A percentile compares a stretch with the other conserved stretches of the same genome.
Conservation (phyloP, 768 basidiomycete species). For the Tulasnella sp. region DNA sequence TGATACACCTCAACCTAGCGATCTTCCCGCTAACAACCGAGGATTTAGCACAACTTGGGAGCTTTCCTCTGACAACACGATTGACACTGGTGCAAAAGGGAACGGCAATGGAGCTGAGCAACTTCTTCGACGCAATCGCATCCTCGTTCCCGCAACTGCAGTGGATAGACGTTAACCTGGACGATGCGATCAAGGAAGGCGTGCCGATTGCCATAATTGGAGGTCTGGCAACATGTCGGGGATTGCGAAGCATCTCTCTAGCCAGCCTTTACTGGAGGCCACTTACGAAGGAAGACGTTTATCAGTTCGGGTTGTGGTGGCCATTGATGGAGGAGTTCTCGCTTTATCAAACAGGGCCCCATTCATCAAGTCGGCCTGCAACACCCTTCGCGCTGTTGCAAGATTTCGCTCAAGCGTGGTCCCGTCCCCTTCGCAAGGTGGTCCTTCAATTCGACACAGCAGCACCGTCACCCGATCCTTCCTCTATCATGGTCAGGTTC, state of each 20-base stretch:
- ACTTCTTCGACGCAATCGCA: not conserved
- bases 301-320: not conserved
- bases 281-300: not conserved
- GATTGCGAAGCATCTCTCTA: not conserved
- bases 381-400: not conserved
- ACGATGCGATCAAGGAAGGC: not conserved
- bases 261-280: not conserved
- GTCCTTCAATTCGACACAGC: not conserved
- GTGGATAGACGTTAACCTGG: not conserved
- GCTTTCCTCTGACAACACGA: not conserved
- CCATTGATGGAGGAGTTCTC: not conserved
- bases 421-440: not conserved
- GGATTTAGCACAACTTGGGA: not conserved
- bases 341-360: not conserved
- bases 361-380: too few relatives aligned
- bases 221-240: not conserved
- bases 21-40: not conserved
- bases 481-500: not conserved
- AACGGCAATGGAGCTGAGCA: not conserved
- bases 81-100: not conserved
- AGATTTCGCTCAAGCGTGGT: not conserved
- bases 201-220: not conserved
- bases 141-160: not conserved
- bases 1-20: not conserved
- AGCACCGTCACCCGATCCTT: not conserved